Conservation (phyloP, 805 yeast genomes). For the Pichia sporocuriosa region DNA sequence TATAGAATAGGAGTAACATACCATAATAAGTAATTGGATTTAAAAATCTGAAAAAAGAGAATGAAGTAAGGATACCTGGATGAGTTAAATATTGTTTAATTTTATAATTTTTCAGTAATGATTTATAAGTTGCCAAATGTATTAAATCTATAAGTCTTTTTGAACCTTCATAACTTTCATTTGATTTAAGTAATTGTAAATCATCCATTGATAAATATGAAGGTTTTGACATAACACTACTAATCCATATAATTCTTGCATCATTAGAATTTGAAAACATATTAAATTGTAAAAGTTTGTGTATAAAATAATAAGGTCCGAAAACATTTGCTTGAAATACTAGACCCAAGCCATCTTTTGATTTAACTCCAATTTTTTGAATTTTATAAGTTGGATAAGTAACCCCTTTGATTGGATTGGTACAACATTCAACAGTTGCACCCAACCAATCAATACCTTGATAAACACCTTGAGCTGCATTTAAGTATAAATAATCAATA, state of each 20-base stretch:
- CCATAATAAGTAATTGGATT: constrained; percentile 77
- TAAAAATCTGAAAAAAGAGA: constrained; percentile 68
- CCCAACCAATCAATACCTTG: constrained; percentile 81
- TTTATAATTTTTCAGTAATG: constrained; percentile 40
- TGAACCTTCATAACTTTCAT: constrained; percentile 83
- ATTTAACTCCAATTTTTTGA: constrained; percentile 70
- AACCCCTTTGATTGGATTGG: constrained; percentile 71
- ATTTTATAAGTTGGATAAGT: constrained; percentile 83
- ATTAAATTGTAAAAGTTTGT: constrained; percentile 46
- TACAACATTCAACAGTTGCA: constrained; percentile 61
- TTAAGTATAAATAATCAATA: constrained; percentile 74
- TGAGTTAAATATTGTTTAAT: constrained; percentile 75
- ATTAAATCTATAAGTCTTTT: constrained; percentile 79
- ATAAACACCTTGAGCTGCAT: constrained; percentile 87
- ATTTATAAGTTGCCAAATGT: constrained; percentile 62
- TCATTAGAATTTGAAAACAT: constrained; percentile 35
- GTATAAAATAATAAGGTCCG: constrained; percentile 84
- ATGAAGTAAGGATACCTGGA: constrained; percentile 90
- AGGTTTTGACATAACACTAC: constrained; percentile 76
- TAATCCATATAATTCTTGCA: constrained; percentile 77
- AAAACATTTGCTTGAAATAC: constrained; percentile 96
- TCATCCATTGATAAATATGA: constrained; percentile 69
- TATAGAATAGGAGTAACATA: constrained; percentile 76
- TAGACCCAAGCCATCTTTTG: constrained; percentile 74
- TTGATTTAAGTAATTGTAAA: constrained; percentile 56